Evolutionary conservation across 805 yeast species (phyloP).

Genomic region (Groenewaldozyma tartarivorans): DNA sequence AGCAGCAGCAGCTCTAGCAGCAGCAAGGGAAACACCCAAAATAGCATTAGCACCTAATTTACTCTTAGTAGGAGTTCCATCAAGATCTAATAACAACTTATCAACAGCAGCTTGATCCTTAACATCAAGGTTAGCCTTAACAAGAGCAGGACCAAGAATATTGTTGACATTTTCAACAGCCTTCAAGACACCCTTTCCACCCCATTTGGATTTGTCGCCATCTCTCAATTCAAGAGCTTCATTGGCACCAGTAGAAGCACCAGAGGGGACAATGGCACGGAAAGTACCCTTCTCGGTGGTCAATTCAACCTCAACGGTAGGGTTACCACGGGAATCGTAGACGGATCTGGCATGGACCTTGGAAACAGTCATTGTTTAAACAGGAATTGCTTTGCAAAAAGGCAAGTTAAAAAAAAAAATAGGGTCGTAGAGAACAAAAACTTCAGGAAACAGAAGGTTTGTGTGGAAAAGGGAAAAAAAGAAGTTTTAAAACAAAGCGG

Average conservation of each 20-base stretch:
- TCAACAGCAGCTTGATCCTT: constrained; percentile 81
- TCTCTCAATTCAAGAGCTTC: constrained; percentile 99
- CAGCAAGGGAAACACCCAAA: constrained; percentile 95
- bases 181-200: constrained; percentile 96
- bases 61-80: constrained; percentile 96
- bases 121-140: constrained; percentile 74
- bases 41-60: constrained; percentile 98
- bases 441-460: constrained; percentile 3
- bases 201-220: constrained; percentile 95
- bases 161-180: constrained; percentile 96
- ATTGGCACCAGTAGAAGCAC: constrained; percentile 98
- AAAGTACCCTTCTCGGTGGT: constrained; percentile 86
- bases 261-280: constrained; percentile 98
- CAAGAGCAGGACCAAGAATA: constrained; percentile 86
- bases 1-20: constrained; percentile 97
- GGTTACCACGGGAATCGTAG: constrained; percentile 99
- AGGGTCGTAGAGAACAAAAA: not conserved
- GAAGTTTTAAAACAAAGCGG: no score
- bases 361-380: constrained; percentile 59
- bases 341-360: constrained; percentile 92
- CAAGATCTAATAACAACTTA: constrained; percentile 74
- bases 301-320: constrained; percentile 97
- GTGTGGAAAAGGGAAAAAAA: constrained; percentile 5
- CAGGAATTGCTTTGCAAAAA: not conserved
- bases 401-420: not conserved